phyloP scores from a whole-genome alignment of 78 protist species.

The Isochrysis galbana region DNA sequence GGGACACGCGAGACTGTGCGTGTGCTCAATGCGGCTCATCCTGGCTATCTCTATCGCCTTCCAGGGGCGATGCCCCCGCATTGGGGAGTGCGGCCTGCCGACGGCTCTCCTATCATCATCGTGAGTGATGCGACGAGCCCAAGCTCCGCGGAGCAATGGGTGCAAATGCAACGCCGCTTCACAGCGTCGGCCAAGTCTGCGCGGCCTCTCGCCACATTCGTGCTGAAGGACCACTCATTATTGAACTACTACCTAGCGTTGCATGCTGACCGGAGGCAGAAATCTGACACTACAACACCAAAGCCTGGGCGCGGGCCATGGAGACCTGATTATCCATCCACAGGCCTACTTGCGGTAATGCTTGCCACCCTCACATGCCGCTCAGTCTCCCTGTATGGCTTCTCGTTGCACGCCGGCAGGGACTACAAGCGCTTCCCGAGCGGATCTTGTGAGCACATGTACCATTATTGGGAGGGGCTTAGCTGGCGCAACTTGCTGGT shows the following conservation, averaged over 20 bases:
- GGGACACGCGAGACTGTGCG: background rate
- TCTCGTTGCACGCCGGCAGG: background rate
- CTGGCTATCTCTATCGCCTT: background rate
- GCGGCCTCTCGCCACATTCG: background rate
- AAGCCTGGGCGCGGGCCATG: too few species aligned
- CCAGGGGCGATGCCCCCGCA: background rate
- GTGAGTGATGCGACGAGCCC: background rate
- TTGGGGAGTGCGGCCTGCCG: background rate
- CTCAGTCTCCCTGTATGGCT: background rate
- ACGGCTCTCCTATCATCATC: background rate
- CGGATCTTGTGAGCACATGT: background rate
- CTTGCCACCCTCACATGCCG: background rate
- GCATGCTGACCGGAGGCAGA: background rate
- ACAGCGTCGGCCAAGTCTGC: background rate
- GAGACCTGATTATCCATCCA: background rate
- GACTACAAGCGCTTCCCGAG: background rate
- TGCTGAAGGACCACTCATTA: background rate
- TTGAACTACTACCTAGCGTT: background rate
- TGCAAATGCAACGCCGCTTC: background rate
- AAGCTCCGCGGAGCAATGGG: background rate
- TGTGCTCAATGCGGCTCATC: background rate
- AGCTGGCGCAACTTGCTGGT: background rate
- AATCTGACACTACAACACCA: too few species aligned
- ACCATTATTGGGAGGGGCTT: background rate
- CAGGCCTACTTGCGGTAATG: background rate